Percentiles rank a stretch among this genome's conserved stretches.
phyloP scores from a whole-genome alignment of 768 basidiomycete species.

The Strobilomyces echinocephalus region DNA sequence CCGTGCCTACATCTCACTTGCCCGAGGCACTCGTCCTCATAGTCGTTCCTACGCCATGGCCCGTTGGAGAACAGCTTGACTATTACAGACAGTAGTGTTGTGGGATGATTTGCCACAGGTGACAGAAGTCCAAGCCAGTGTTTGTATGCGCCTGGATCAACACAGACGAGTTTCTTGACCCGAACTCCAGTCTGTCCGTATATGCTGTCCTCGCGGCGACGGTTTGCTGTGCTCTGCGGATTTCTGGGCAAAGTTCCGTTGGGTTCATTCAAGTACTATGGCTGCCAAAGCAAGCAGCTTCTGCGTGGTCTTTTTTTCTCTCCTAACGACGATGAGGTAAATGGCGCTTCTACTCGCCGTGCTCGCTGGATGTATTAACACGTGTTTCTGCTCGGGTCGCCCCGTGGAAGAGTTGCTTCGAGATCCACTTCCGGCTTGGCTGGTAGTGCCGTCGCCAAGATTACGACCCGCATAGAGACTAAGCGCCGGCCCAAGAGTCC shows the following conservation, averaged over 20 bases:
- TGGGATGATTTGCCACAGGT: too few species aligned
- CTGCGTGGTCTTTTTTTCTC: neutral
- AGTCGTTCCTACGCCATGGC: too few species aligned
- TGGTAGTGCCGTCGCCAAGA: conserved; percentile 5
- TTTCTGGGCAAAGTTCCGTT: neutral
- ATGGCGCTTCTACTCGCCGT: conserved; percentile 12
- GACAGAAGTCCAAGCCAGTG: too few species aligned
- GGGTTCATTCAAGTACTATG: conserved; percentile 1
- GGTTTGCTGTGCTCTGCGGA: neutral
- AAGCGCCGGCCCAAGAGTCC: neutral
- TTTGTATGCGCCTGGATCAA: too few species aligned
- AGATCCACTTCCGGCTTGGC: conserved; percentile 5
- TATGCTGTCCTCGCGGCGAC: neutral
- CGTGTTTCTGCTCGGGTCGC: conserved; percentile 6
- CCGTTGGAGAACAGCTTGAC: too few species aligned
- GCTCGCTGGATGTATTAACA: conserved; percentile 12
- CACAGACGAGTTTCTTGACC: too few species aligned
- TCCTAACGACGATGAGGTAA: conserved; percentile 6
- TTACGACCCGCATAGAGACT: neutral
- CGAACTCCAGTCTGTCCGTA: too few species aligned
- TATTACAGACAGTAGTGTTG: too few species aligned
- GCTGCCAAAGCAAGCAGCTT: conserved; percentile 20
- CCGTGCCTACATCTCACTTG: too few species aligned
- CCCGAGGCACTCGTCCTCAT: too few species aligned
- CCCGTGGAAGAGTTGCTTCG: neutral